Conservation (phyloP, 352 stramenopile species). For the Phytophthora sp. region DNA sequence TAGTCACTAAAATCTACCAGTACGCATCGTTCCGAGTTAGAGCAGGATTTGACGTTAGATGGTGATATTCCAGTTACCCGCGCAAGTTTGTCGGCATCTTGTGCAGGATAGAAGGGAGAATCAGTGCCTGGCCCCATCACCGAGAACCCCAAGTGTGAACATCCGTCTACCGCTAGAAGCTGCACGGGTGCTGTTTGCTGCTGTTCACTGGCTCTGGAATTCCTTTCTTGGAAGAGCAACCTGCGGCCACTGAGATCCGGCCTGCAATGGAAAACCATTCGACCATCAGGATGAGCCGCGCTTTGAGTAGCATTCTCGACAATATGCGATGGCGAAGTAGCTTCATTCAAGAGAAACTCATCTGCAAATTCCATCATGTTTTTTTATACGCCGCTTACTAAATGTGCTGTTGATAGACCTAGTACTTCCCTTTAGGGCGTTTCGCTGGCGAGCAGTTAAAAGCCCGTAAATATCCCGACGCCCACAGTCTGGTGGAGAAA, state of each 20-base stretch:
- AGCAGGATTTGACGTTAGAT: not conserved
- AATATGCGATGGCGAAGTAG: constrained; percentile 13
- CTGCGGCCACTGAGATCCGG: constrained; percentile 51
- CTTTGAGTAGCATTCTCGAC: constrained; percentile 7
- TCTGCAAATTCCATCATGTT: constrained; percentile 49
- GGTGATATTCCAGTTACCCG: constrained; percentile 9
- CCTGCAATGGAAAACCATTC: constrained; percentile 55
- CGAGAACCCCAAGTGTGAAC: constrained; percentile 50
- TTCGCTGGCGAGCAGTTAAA: constrained; percentile 21
- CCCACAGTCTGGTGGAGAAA: constrained; percentile 5
- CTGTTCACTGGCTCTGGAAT: constrained; percentile 1
- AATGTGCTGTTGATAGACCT: not conserved
- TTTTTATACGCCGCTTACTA: not conserved
- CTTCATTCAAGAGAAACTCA: constrained; percentile 28
- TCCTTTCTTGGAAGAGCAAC: constrained; percentile 48
- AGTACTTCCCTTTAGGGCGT: no score
- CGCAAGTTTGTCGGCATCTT: constrained; percentile 27
- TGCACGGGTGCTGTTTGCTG: constrained; percentile 46
- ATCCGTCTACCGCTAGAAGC: constrained; percentile 52
- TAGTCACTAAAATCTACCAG: constrained; percentile 49
- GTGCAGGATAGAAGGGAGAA: not conserved
- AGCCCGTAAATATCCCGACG: constrained; percentile 23
- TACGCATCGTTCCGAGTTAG: not conserved
- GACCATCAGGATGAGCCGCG: constrained; percentile 18
- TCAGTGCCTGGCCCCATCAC: constrained; percentile 7